These are phyloP conservation scores for Silene noctiflora DNA, from an alignment of 179 eudicot genomes.

Conservation along the genomic window DNA sequence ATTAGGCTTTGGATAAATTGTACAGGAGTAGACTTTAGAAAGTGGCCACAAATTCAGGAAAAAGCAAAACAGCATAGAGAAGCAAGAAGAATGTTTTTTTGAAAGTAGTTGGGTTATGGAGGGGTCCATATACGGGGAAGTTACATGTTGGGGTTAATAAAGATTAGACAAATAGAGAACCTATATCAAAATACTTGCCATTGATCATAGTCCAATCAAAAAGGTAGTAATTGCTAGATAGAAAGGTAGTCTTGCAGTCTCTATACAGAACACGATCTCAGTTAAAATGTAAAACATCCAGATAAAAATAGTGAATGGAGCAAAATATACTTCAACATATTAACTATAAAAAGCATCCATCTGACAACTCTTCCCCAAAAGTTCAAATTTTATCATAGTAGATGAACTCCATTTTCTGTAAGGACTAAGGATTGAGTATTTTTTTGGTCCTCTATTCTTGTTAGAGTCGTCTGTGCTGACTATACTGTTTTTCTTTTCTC, in stretches of 20 bases:
- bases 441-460: not conserved
- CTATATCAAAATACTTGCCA: not conserved
- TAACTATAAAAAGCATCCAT: not conserved
- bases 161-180: not conserved
- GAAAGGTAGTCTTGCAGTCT: too few species aligned
- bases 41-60: too few species aligned
- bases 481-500: conserved; percentile 15
- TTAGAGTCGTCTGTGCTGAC: conserved; percentile 9
- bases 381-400: not conserved
- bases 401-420: not conserved
- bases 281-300: not conserved
- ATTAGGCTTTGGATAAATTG: not conserved
- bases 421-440: not conserved
- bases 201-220: not conserved
- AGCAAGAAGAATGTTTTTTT: not conserved
- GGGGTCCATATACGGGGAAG: not conserved
- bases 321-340: not conserved
- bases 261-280: too few species aligned
- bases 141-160: not conserved
- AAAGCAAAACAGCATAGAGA: not conserved
- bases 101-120: not conserved
- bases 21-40: not conserved
- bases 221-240: too few species aligned
- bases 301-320: not conserved
- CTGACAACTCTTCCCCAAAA: not conserved